phyloP scores from a whole-genome alignment of 768 basidiomycete species.

The Lentinula sp. region DNA sequence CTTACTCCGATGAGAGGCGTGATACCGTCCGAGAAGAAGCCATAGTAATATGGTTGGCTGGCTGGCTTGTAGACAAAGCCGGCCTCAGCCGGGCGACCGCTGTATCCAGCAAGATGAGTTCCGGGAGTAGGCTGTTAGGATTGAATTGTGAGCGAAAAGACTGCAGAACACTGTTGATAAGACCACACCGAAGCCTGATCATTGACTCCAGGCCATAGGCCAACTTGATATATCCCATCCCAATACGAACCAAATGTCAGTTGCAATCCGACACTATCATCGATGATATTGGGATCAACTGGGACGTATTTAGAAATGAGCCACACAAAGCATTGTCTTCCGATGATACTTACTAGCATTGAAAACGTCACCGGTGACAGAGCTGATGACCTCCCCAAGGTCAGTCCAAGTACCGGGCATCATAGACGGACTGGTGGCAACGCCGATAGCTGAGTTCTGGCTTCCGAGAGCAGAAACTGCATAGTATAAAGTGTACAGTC shows the following conservation, averaged over 20 bases:
- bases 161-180: background rate
- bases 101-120: conserved; percentile 10
- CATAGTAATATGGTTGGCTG: conserved; percentile 8
- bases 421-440: conserved; percentile 4
- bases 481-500: conserved; percentile 2
- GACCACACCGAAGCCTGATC: conserved; percentile 9
- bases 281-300: conserved; percentile 5
- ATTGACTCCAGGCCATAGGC: conserved; percentile 9
- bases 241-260: conserved; percentile 1
- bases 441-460: conserved; percentile 1
- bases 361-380: background rate
- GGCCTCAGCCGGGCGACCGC: conserved; percentile 7
- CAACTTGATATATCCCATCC: conserved; percentile 1
- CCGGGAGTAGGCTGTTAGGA: conserved; percentile 6
- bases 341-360: conserved; percentile 1
- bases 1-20: conserved; percentile 14
- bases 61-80: conserved; percentile 10
- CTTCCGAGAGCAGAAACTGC: background rate
- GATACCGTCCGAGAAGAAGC: conserved; percentile 13
- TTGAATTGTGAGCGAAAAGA: background rate
- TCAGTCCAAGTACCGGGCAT: conserved; percentile 4
- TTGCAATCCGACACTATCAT: background rate
- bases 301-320: background rate
- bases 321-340: background rate
- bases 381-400: conserved; percentile 2